Base-by-base conservation (phyloP, 2,329 filamentous ascomycete species). In the Cordyceps tenuipes region DNA sequence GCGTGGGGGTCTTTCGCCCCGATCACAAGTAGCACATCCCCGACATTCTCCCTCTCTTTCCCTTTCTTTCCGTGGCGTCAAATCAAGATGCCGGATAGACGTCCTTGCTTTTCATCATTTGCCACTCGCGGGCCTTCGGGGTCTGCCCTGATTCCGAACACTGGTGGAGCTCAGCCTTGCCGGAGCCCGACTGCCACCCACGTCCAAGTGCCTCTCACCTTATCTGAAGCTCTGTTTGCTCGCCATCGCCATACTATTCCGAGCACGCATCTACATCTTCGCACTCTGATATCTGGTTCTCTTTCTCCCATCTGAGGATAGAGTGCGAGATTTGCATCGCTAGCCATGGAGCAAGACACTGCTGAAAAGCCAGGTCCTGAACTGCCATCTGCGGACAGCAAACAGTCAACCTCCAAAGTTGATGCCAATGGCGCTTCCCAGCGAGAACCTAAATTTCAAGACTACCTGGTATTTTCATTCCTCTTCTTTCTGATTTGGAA, bases 141-240 rank as follows among this genome's bases (percentile, higher is more conserved):
- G 44, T 47, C 44, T 47, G 44, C 13, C 44, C 23, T 47, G 44
- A 26, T 17, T 8, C 44, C 44, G 44, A 47, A 47, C 87, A 15
- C 34, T 36, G 34, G 34, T 13, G 88, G 90, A 21, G 91, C 91
- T 0, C 90, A 96, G 70, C 83, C 89, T n/a, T 90, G 95, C 70
- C 83, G 91, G 5, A 81, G 95, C 23, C 41, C 41, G 23, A 88
- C 89, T 2, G 91, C 91, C 63, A 88, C 89, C 1, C 79, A 89
- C 34, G 86, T 85, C 44, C 34, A 29, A 5, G 3, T 29, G 29
- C 29, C 29, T 8, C 7, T 29, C 29, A 8, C 29, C 29, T 29
- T 29, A 29, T 29, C 34, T 13, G 9, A 36, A 13, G 34, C 34
- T 36, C 34, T 36, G 34, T 36, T 36, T 36, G 34, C 34, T 10